A percentile compares a stretch with the other conserved stretches of the same genome.
These are phyloP conservation scores for Coprinellus micaceus DNA, from an alignment of 768 basidiomycete genomes.

Conservation along the genomic window DNA sequence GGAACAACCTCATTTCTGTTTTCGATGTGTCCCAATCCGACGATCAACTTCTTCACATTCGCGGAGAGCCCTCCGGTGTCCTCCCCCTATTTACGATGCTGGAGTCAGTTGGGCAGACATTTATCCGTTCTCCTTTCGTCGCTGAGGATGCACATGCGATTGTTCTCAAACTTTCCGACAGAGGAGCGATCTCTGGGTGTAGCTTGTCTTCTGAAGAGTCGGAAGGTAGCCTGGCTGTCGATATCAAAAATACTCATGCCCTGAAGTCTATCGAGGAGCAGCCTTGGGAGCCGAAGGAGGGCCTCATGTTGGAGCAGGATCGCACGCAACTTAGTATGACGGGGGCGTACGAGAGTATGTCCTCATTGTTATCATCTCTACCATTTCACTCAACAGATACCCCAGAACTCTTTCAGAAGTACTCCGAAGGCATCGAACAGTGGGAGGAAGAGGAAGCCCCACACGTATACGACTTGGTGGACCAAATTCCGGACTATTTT, in stretches of 20 bases:
- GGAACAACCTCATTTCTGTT: constrained; percentile 54
- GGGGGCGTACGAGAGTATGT: constrained; percentile 43
- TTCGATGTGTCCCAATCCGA: constrained; percentile 55
- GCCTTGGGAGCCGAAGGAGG: constrained; percentile 32
- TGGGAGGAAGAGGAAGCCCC: constrained; percentile 35
- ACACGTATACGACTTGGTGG: constrained; percentile 45
- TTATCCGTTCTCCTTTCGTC: constrained; percentile 29
- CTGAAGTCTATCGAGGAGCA: constrained; percentile 10
- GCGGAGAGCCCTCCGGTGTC: constrained; percentile 44
- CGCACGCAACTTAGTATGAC: constrained; percentile 47
- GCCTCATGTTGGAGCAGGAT: constrained; percentile 43
- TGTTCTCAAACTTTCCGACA: constrained; percentile 45
- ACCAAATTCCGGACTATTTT: constrained; percentile 55
- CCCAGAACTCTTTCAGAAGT: constrained; percentile 37
- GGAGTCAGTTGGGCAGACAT: neutral
- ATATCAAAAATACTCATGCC: neutral
- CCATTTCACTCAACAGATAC: neutral
- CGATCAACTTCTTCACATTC: constrained; percentile 41
- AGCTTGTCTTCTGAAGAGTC: constrained; percentile 38
- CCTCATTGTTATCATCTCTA: neutral
- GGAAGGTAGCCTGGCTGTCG: constrained; percentile 27
- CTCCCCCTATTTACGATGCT: constrained; percentile 18
- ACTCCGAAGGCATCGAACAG: constrained; percentile 22
- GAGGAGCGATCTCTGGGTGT: constrained; percentile 41
- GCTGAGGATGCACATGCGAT: neutral